Percentiles rank a stretch among this genome's conserved stretches.
Conservation (phyloP, 441 rosid species). For the Cnidoscolus chayamansa region DNA sequence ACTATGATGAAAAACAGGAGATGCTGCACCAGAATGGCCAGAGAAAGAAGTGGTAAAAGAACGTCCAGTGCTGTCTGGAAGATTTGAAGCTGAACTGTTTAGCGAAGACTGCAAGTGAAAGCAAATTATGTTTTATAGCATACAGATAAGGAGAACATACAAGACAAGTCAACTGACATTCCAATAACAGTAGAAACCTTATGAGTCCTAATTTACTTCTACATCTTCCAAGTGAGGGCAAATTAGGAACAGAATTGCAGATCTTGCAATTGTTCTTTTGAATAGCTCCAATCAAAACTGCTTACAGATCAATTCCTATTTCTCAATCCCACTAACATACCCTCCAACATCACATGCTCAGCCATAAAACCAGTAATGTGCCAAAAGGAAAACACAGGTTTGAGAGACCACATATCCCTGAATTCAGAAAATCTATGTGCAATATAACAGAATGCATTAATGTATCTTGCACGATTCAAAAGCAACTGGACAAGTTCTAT, state of each 20-base stretch:
- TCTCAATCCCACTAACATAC: neutral
- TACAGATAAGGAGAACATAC: conserved; percentile 6
- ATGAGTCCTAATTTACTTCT: neutral
- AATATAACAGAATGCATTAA: neutral
- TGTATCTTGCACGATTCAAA: neutral
- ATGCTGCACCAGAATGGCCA: conserved; percentile 82
- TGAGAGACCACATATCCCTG: neutral
- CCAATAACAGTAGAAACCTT: neutral
- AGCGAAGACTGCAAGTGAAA: conserved; percentile 68
- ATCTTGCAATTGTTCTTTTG: neutral
- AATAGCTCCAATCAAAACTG: neutral
- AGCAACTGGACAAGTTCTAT: neutral
- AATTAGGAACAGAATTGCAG: neutral
- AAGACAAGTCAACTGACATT: neutral
- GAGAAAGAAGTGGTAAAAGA: conserved; percentile 80
- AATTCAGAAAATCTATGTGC: neutral
- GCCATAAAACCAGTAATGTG: neutral
- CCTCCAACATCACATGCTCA: neutral
- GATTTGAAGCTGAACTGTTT: conserved; percentile 77
- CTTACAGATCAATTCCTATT: neutral
- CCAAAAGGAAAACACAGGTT: neutral
- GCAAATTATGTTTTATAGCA: conserved; percentile 16
- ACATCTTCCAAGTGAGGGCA: neutral
- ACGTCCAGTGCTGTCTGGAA: conserved; percentile 74
- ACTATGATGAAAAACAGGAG: conserved; percentile 74